These are phyloP conservation scores for Durusdinium trenchii DNA, from an alignment of 73 alveolate species.

Conservation along the genomic window DNA sequence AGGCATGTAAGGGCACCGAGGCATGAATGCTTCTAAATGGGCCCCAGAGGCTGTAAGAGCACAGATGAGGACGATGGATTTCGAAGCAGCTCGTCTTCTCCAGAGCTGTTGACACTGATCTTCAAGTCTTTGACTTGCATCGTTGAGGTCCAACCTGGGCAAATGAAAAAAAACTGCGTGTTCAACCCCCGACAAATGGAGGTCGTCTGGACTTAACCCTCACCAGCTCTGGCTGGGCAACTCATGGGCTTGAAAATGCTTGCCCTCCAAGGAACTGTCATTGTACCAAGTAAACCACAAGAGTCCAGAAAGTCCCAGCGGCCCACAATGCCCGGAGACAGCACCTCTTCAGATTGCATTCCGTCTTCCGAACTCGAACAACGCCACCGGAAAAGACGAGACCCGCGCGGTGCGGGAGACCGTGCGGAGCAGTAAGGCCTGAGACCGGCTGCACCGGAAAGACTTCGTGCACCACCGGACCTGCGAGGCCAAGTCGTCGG, in stretches of 20 bases:
- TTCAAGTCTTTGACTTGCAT: conserved; percentile 12
- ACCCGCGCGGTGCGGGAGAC: too few relatives aligned
- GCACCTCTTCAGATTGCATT: conserved; percentile 33
- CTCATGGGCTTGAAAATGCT: background rate
- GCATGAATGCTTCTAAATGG: too few relatives aligned
- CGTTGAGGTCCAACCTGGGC: conserved; percentile 52
- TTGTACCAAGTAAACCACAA: conserved; percentile 82
- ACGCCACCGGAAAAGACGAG: too few relatives aligned
- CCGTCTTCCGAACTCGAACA: background rate
- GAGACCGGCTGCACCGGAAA: conserved; percentile 58
- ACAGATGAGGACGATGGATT: conserved; percentile 56
- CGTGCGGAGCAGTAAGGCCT: too few relatives aligned
- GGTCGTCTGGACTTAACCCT: background rate
- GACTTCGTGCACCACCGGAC: conserved; percentile 63
- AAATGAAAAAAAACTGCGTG: background rate
- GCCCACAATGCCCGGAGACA: conserved; percentile 58
- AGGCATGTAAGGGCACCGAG: too few relatives aligned
- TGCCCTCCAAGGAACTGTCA: conserved; percentile 23
- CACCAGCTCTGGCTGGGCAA: background rate
- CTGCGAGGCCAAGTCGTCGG: too few relatives aligned
- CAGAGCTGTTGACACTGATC: conserved; percentile 14
- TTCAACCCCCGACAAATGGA: background rate
- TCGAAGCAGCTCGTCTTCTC: conserved; percentile 13
- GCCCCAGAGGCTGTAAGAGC: conserved; percentile 10
- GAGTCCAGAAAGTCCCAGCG: conserved; percentile 44